Base-by-base conservation (phyloP, 169 alveolate genomes). In the Babesia caballi region DNA sequence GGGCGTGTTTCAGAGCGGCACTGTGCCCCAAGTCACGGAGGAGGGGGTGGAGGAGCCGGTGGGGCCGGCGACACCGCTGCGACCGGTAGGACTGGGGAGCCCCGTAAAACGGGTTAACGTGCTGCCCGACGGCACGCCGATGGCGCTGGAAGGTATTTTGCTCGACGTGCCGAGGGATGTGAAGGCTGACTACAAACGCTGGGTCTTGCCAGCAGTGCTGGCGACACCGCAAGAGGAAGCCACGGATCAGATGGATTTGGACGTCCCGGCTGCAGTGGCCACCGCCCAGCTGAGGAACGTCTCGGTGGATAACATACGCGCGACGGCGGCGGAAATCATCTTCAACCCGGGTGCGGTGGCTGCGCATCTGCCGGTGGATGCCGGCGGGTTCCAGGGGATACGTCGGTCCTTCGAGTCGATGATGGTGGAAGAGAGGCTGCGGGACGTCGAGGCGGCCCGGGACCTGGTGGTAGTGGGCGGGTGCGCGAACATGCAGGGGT, bases 401-500 rank as follows among this genome's bases (percentile, higher is more conserved):
- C 30, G 6, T 50, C 8, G 30, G 21, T 33, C 66, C 3, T 57
- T 57, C 50, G 50, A 57, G 52, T 11, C 15, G 1, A 33, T 57
- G 66, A 27, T 33, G 23, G 7, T 11, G 27, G 50, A 21, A 15
- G 19, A 21, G 6, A 32, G 23, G 19, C 6, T 57, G 30, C 21
- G 14, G 4, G 19, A 11, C 12, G 19, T 30, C 14, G 52, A 57
- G 0, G 19, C 19, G 21, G 5, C 30, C 36, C 66, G 35, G 23
- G 30, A 38, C n/a, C 52, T 38, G 6, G 21, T 57, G 12, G 51
- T 57, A 12, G 50, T 57, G 7, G 66, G 66, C 0, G 66, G 66
- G 17, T 57, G 66, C 35, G 66, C 66, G 4, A 57, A 57, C 50
- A 57, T 57, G 66, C 50, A 23, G 4, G 66, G 66, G 9, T 57